These are phyloP conservation scores for Astraeus odoratus DNA, from an alignment of 768 basidiomycete species.

Conservation along the genomic window DNA sequence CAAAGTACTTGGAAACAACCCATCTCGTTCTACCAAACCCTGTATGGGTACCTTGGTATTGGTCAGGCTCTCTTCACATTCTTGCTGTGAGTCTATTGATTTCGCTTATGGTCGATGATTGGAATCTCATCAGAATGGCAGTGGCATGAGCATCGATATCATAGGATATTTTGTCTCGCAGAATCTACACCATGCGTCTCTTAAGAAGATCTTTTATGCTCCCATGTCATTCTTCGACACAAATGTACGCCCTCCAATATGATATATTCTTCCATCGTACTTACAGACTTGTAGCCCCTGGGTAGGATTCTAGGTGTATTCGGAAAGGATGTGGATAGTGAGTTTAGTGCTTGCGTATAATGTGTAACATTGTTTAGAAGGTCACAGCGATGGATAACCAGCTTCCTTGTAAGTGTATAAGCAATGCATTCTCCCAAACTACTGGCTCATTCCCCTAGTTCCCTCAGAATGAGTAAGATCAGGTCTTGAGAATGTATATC, in stretches of 20 bases:
- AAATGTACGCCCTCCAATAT: constrained; percentile 36
- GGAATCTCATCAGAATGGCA: constrained; percentile 14
- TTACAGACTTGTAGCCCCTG: constrained; percentile 33
- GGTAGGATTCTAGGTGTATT: constrained; percentile 58
- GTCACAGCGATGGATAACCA: constrained; percentile 44
- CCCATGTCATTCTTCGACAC: constrained; percentile 79
- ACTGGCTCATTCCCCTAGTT: constrained; percentile 26
- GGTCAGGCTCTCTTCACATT: constrained; percentile 54
- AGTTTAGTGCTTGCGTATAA: constrained; percentile 5
- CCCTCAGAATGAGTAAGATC: constrained; percentile 47
- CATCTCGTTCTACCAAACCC: constrained; percentile 54
- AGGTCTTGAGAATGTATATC: not conserved
- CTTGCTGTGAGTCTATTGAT: constrained; percentile 34
- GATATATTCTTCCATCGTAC: not conserved
- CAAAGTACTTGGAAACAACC: constrained; percentile 38
- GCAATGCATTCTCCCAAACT: not conserved
- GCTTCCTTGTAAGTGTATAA: constrained; percentile 38
- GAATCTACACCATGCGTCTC: constrained; percentile 52
- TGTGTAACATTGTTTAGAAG: not conserved
- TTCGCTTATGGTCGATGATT: not conserved
- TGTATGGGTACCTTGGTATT: constrained; percentile 59
- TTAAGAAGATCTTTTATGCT: constrained; percentile 55
- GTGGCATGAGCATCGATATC: constrained; percentile 49
- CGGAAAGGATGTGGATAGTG: constrained; percentile 62
- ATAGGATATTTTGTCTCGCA: constrained; percentile 54